Percentiles rank a stretch among this genome's conserved stretches.
These are phyloP conservation scores for Flueggea neowawraea DNA, from an alignment of 441 rosid species.

Conservation along the genomic window DNA sequence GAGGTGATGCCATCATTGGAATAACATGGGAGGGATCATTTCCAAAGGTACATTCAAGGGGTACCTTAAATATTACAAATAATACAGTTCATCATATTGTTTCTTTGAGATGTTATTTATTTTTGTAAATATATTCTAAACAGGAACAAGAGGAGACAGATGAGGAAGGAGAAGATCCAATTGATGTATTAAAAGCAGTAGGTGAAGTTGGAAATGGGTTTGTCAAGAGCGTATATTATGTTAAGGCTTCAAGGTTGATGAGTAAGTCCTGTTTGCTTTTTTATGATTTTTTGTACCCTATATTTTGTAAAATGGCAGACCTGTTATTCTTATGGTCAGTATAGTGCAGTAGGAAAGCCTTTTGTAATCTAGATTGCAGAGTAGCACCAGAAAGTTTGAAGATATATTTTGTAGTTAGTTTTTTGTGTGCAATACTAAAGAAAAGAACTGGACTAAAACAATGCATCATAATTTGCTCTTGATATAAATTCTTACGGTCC, in stretches of 20 bases:
- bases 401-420: no score
- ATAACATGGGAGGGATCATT: conserved; percentile 61
- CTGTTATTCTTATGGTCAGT: no score
- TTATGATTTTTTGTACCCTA: no score
- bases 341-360: no score
- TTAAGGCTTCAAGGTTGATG: conserved; percentile 56
- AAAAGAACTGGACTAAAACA: no score
- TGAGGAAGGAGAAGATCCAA: conserved; percentile 34
- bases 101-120: not conserved
- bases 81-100: not conserved
- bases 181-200: conserved; percentile 44
- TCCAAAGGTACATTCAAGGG: conserved; percentile 52
- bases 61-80: conserved; percentile 1
- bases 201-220: conserved; percentile 89
- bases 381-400: no score
- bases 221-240: conserved; percentile 59
- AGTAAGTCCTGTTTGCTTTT: no score
- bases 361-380: no score
- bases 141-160: conserved; percentile 59
- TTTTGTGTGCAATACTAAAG: no score
- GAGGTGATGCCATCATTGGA: conserved; percentile 78
- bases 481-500: no score
- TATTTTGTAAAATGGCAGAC: no score
- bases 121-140: conserved; percentile 41
- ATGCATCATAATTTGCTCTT: no score